These are phyloP conservation scores for Sugiyamaella mastotermitis DNA, from an alignment of 805 yeast genomes.

Conservation along the genomic window DNA sequence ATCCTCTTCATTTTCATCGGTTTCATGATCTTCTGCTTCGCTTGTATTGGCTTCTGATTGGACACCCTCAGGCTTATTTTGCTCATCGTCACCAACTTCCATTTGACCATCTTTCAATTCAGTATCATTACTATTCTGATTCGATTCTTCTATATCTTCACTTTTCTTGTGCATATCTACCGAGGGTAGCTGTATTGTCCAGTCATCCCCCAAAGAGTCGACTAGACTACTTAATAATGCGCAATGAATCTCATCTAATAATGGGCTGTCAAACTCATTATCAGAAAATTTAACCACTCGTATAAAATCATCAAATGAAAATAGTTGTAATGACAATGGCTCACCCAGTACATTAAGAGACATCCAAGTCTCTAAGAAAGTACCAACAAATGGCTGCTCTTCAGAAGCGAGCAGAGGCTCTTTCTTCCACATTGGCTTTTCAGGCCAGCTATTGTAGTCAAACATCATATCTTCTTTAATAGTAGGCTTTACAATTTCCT, in stretches of 20 bases:
- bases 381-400: conserved; percentile 18
- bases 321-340: conserved; percentile 59
- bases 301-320: conserved; percentile 74
- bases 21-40: conserved; percentile 30
- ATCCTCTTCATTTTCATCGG: conserved; percentile 26
- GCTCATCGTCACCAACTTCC: conserved; percentile 24
- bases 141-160: conserved; percentile 22
- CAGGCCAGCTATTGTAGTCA: too few species aligned
- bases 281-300: conserved; percentile 49
- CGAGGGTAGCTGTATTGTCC: conserved; percentile 29
- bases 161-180: conserved; percentile 24
- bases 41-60: conserved; percentile 19
- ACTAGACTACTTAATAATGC: conserved; percentile 53
- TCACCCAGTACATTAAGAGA: conserved; percentile 66
- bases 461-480: too few species aligned
- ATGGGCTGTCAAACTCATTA: conserved; percentile 40
- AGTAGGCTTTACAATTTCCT: too few species aligned
- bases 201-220: conserved; percentile 35
- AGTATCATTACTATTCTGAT: conserved; percentile 14
- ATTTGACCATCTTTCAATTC: conserved; percentile 24
- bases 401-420: conserved; percentile 8
- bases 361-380: conserved; percentile 58
- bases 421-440: conserved; percentile 10
- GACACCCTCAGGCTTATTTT: conserved; percentile 15
- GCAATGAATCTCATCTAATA: conserved; percentile 66